Evolutionary conservation across 2,329 filamentous ascomycete genomes (phyloP), one percentile per base, ranked within the genome.

Genomic region (Herpotrichia juniperi): DNA sequence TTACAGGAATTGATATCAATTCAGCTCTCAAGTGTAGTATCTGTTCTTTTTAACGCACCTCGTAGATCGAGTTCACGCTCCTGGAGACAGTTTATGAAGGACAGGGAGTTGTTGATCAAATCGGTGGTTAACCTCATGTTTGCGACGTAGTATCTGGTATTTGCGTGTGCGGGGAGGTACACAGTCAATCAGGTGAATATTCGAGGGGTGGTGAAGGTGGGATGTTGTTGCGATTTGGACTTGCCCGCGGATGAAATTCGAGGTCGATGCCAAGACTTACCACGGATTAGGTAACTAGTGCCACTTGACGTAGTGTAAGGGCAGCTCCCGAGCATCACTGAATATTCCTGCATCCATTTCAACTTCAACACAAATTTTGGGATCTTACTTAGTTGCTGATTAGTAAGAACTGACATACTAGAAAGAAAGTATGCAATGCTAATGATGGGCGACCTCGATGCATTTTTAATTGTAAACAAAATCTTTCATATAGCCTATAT

Each of bases 11-110:
- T 74, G 82, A 85, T 89, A 93, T 96, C 88, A 94, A 93, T 85
- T 85, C 83, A 90, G 89, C 84, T 87, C 87, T 68, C 80, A 86
- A 85, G 86, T 92, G 90, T 90, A 96, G 91, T 86, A 96, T 94
- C 92, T 93, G 90, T 83, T 87, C 91, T 91, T 96, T 91, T 89
- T 89, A 86, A 86, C 92, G 87, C 90, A 97, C 94, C 94, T 96
- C 94, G 88, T 70, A 99, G 91, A 83, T 97, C 93, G 76, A 99
- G 87, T 85, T 99, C 94, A 78, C 94, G 91, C 84, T 99, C 94
- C 81, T 94, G 96, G 77, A 99, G 85, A 75, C 93, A 93, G 79
- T 97, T 99, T 79, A 97, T 89, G 83, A 97, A 99, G 76, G 93
- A 97, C 65, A 96, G 89, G 73, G 94, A 96, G 77, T 86, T 87